Evolutionary conservation across 164 flowering plant genomes (phyloP).

Genomic region (Umbellularia californica): DNA sequence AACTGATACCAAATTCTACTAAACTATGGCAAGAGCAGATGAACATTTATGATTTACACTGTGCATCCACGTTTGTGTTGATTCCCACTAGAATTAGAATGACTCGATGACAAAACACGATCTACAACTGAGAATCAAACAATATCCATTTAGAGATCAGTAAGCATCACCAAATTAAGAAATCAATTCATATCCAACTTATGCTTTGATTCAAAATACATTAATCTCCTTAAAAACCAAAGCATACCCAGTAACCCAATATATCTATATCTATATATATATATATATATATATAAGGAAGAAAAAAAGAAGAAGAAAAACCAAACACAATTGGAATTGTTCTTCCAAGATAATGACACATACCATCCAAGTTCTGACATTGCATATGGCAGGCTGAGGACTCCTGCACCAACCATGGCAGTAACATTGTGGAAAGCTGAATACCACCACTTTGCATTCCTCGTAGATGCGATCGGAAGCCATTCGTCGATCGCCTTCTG

Average conservation of each 20-base stretch:
- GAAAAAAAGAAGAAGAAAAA: neutral
- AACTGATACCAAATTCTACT: too few species aligned
- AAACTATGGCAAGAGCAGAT: too few species aligned
- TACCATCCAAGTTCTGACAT: slow-evolving; percentile 69
- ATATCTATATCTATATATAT: too few species aligned
- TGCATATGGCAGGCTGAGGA: slow-evolving; percentile 57
- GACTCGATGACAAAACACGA: too few species aligned
- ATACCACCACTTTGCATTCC: slow-evolving; percentile 61
- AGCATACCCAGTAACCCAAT: neutral
- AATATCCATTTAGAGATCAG: too few species aligned
- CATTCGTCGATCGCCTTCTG: slow-evolving; percentile 41
- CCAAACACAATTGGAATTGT: too few species aligned
- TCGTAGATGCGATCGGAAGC: slow-evolving; percentile 53
- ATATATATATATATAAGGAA: too few species aligned
- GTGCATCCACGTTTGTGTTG: neutral
- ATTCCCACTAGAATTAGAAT: too few species aligned
- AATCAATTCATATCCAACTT: too few species aligned
- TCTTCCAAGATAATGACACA: neutral
- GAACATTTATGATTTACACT: too few species aligned
- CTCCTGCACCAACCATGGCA: slow-evolving; percentile 73
- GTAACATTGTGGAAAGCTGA: slow-evolving; percentile 70
- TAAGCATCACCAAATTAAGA: too few species aligned
- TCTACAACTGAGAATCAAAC: too few species aligned
- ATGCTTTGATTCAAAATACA: neutral
- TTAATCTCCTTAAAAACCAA: neutral